Evolutionary conservation across 2,329 filamentous ascomycete species (phyloP), one percentile per base, ranked within the genome.

Genomic region (Sporothrix luriei): DNA sequence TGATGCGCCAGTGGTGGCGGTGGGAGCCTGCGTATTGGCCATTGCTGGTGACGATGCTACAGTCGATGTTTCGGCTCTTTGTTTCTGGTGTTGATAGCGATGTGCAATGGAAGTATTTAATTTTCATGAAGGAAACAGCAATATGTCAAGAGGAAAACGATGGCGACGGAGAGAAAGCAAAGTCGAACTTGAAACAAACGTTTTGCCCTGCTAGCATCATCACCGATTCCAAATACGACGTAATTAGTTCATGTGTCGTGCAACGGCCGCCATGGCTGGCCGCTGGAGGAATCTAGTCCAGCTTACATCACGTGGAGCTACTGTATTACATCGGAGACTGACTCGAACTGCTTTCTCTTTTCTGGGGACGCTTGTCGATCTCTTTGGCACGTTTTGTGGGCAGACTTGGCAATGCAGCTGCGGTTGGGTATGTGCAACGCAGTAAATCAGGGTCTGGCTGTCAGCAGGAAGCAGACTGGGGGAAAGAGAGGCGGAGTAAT

Each of bases 361-460:
- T 7, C 33, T 33, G 5, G 33, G 29, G 16, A n/a, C 10, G 19
- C 21, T 10, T 48, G 59, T 29, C 59, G 59, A 62, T 62, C 59
- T 16, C 10, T 62, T 6, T 62, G 43, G 24, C 59, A 40, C 33
- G 43, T 29, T 48, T 62, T 62, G 38, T 62, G 57, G 57, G 19
- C 33, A 6, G 16, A 7, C 29, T 54, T 54, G 51, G 24, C n/a
- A 38, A 10, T 59, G 55, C 55, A 59, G 55, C 29, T 59, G 55
- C 29, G 55, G 55, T 40, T 19, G 55, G 55, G 29, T 19, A 40
- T 59, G 33, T 33, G 33, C 33, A 33, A 33, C 33, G 33, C 29
- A 59, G 55, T 19, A 59, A 13, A n/a, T 9, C 29, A 59, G n/a
- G 55, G 33, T 38, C 11, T n/a, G 33, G 55, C 10, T 6, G 49